Evolutionary conservation across 1,284 basidiomycete species (phyloP).

Genomic region (Wallemia hederae): DNA sequence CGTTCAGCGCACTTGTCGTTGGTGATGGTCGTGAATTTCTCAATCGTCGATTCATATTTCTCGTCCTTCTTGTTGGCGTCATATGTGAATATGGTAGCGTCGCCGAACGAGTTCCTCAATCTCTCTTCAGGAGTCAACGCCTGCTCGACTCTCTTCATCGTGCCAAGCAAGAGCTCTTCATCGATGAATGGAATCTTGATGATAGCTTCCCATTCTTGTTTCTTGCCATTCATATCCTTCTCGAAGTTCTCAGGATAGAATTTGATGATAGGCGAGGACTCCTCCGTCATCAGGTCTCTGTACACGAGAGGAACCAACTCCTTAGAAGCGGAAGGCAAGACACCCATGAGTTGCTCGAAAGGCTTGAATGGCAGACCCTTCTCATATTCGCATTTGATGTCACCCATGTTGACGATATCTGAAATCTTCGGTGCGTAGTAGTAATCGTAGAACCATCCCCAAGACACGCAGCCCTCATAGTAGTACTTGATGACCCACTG

Average conservation of each 20-base stretch:
- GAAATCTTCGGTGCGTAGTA: constrained; percentile 75
- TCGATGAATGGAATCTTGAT: constrained; percentile 99
- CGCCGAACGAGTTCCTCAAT: constrained; percentile 44
- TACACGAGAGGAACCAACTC: constrained; percentile 65
- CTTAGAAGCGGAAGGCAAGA: constrained; percentile 64
- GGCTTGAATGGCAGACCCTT: constrained; percentile 73
- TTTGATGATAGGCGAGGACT: constrained; percentile 63
- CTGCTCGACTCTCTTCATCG: constrained; percentile 53
- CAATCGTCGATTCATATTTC: background rate
- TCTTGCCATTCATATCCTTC: constrained; percentile 89
- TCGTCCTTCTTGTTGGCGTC: constrained; percentile 18
- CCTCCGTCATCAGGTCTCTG: constrained; percentile 62
- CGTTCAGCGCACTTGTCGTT: background rate
- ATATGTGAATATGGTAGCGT: constrained; percentile 49
- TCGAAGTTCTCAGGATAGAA: constrained; percentile 85
- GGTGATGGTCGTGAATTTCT: background rate
- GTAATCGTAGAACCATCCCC: constrained; percentile 98
- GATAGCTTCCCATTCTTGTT: constrained; percentile 92
- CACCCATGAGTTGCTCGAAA: constrained; percentile 95
- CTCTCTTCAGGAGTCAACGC: constrained; percentile 48
- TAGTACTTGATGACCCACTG: constrained; percentile 99
- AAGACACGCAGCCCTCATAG: constrained; percentile 82
- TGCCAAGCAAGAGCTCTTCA: constrained; percentile 40
- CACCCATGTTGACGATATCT: constrained; percentile 49
- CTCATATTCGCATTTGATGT: constrained; percentile 58